Conservation (phyloP, 1,139 yeast genomes). For the Blastobotrys indianensis region DNA sequence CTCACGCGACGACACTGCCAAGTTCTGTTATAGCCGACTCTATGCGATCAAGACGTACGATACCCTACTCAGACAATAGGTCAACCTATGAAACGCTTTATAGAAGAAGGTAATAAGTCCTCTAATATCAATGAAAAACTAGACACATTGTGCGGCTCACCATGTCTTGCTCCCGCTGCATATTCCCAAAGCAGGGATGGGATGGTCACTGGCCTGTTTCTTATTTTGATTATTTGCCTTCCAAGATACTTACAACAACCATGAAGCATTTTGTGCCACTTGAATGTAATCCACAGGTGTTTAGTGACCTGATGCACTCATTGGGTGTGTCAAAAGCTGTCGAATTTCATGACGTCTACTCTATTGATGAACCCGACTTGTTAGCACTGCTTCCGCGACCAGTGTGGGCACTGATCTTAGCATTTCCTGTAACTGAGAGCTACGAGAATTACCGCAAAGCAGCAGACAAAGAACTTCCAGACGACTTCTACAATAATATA, state of each 20-base stretch:
- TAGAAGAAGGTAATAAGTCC: no score
- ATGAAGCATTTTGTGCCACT: constrained; percentile 55
- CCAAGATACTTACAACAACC: neutral
- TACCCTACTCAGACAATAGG: no score
- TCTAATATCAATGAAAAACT: no score
- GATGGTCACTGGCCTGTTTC: no score
- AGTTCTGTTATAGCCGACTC: no score
- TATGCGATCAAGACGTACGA: no score
- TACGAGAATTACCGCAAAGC: constrained; percentile 49
- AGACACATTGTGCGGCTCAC: no score
- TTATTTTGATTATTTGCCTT: neutral
- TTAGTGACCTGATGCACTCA: constrained; percentile 60
- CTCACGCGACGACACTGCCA: no score
- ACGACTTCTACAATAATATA: constrained; percentile 24
- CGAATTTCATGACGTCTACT: constrained; percentile 74
- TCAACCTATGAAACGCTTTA: no score
- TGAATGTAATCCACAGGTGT: constrained; percentile 85
- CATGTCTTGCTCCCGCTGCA: no score
- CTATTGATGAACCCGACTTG: constrained; percentile 73
- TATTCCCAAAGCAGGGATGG: no score
- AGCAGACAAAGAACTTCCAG: constrained; percentile 31
- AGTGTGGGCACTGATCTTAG: constrained; percentile 60
- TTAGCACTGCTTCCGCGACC: constrained; percentile 80
- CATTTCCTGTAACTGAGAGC: constrained; percentile 68
- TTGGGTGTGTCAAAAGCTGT: constrained; percentile 62